These are phyloP conservation scores for Lepidium didymum DNA, from an alignment of 345 rosid genomes.

Conservation along the genomic window DNA sequence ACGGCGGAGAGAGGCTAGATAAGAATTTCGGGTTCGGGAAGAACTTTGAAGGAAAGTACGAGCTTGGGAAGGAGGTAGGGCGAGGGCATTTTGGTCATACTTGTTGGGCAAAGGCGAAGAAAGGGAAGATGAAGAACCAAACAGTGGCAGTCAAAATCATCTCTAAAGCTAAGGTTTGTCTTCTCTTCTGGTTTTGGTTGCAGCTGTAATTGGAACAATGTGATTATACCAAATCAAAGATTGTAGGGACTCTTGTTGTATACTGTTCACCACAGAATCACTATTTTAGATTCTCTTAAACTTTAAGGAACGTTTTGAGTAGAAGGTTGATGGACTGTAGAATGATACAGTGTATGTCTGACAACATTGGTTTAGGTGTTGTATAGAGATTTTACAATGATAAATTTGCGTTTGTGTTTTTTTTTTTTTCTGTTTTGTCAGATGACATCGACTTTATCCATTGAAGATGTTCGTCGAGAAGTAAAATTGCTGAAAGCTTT, in stretches of 20 bases:
- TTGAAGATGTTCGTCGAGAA: conserved; percentile 97
- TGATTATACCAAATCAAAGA: not conserved
- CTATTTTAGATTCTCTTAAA: not conserved
- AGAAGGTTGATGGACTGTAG: not conserved
- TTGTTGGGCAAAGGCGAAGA: conserved; percentile 81
- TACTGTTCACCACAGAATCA: conserved; percentile 4
- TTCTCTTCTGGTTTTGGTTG: not conserved
- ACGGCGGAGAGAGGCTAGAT: conserved; percentile 42
- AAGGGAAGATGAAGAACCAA: conserved; percentile 74
- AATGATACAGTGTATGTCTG: not conserved
- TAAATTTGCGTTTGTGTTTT: not conserved
- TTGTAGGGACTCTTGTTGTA: not conserved
- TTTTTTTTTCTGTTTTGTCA: conserved; percentile 17
- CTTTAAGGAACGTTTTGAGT: not conserved
- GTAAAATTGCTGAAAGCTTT: conserved; percentile 84
- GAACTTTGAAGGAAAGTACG: conserved; percentile 69
- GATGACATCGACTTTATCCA: conserved; percentile 83
- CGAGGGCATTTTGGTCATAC: conserved; percentile 99
- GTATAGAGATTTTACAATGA: not conserved
- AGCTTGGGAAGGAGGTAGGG: conserved; percentile 85
- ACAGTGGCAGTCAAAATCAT: conserved; percentile 89
- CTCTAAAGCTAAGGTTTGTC: conserved; percentile 67
- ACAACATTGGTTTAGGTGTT: not conserved
- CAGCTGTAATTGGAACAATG: not conserved
- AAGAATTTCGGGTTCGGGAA: conserved; percentile 82